A percentile compares a stretch with the other conserved stretches of the same genome.
phyloP scores from a whole-genome alignment of 208 protist species.

The Leishmania tropica region DNA sequence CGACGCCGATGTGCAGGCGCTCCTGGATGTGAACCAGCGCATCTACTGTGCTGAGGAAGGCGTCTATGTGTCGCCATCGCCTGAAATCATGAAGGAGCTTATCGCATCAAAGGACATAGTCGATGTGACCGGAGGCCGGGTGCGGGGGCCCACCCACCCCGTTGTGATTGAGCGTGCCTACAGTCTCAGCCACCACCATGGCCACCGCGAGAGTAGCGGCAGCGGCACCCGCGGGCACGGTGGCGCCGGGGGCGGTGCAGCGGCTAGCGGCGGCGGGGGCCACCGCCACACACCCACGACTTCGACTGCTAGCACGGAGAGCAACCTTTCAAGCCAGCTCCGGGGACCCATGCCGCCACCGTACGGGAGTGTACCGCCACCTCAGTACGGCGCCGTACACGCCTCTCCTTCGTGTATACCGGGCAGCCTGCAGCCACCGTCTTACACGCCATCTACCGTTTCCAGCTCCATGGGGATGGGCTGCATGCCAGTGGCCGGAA shows the following conservation, averaged over 20 bases:
- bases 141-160: slow-evolving; percentile 74
- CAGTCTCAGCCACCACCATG: slow-evolving; percentile 41
- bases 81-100: slow-evolving; percentile 53
- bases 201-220: slow-evolving; percentile 17
- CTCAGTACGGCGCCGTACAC: slow-evolving; percentile 16
- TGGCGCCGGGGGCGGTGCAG: background rate
- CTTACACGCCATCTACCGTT: slow-evolving; percentile 17
- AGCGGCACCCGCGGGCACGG: slow-evolving; percentile 4
- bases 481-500: slow-evolving; percentile 8
- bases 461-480: slow-evolving; percentile 17
- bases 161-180: slow-evolving; percentile 82
- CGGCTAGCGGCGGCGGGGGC: background rate
- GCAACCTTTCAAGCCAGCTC: slow-evolving; percentile 19
- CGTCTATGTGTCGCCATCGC: slow-evolving; percentile 63
- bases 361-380: slow-evolving; percentile 20
- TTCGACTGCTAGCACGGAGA: slow-evolving; percentile 22
- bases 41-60: slow-evolving; percentile 77
- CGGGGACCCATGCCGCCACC: slow-evolving; percentile 24
- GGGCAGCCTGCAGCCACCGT: slow-evolving; percentile 9
- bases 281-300: slow-evolving; percentile 14
- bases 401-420: background rate
- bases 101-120: slow-evolving; percentile 55
- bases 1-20: slow-evolving; percentile 43
- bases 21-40: slow-evolving; percentile 75
- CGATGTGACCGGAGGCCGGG: slow-evolving; percentile 49